Conservation (phyloP, 345 rosid genomes). For the Ceriops decandra region DNA sequence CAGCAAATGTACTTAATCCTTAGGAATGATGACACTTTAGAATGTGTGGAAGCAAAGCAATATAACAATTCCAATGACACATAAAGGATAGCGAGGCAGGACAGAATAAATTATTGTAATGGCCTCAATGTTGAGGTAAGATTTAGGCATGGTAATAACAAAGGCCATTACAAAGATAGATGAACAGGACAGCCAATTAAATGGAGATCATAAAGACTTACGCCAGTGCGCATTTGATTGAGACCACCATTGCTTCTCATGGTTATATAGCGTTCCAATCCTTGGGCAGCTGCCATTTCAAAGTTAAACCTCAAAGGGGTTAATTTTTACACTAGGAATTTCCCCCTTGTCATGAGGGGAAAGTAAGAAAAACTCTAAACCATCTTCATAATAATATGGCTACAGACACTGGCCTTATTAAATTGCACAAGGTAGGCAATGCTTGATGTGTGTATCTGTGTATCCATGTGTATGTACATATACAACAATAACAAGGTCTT, state of each 20-base stretch:
- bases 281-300: constrained; percentile 46
- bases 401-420: no score
- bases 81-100: background rate
- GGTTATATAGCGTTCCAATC: constrained; percentile 56
- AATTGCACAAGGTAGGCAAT: no score
- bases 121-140: background rate
- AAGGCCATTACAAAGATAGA: background rate
- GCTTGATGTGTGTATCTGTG: no score
- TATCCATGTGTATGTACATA: no score
- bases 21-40: background rate
- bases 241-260: constrained; percentile 93
- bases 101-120: background rate
- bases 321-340: background rate
- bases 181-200: background rate
- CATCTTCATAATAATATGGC: background rate
- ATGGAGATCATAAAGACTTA: constrained; percentile 38
- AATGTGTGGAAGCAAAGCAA: background rate
- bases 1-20: background rate
- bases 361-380: background rate
- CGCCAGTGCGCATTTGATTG: constrained; percentile 98
- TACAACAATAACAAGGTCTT: no score
- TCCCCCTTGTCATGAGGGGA: no score
- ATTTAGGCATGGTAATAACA: background rate
- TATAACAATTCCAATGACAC: background rate
- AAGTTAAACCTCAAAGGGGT: constrained; percentile 4